Conservation (phyloP, 495 filamentous ascomycete species). For the Rhizodiscina lignyota region DNA sequence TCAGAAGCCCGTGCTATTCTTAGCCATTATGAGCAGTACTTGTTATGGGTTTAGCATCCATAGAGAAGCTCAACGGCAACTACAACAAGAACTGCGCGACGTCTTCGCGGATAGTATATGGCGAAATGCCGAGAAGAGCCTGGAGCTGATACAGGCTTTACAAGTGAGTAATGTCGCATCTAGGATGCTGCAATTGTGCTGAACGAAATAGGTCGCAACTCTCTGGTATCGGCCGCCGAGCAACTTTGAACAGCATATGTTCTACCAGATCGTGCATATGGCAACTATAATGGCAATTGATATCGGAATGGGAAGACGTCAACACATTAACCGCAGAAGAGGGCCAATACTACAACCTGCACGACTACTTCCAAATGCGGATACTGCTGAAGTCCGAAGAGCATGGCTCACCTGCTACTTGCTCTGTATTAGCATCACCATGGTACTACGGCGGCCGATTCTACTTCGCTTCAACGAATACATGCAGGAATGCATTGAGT, state of each 20-base stretch:
- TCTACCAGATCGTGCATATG: conserved; percentile 74
- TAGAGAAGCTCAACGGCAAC: conserved; percentile 14
- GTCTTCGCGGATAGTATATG: conserved; percentile 60
- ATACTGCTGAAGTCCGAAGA: conserved; percentile 54
- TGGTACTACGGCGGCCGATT: conserved; percentile 67
- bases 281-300: conserved; percentile 79
- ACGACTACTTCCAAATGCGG: conserved; percentile 31
- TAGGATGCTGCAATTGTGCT: too few relatives aligned
- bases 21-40: conserved; percentile 52
- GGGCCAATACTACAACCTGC: conserved; percentile 13
- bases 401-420: conserved; percentile 78
- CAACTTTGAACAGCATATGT: conserved; percentile 73
- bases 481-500: conserved; percentile 68
- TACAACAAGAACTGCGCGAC: conserved; percentile 57
- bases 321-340: conserved; percentile 24
- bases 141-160: conserved; percentile 76
- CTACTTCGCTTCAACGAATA: conserved; percentile 69
- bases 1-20: conserved; percentile 62
- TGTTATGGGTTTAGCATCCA: conserved; percentile 24
- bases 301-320: conserved; percentile 52
- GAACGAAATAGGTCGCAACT: conserved; percentile 33
- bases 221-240: conserved; percentile 79
- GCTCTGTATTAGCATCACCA: conserved; percentile 41
- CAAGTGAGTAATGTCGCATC: conserved; percentile 26
- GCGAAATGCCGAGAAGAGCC: conserved; percentile 59